A percentile compares a stretch with the other conserved stretches of the same genome.
These are phyloP conservation scores for Penicillium sp. DNA, from an alignment of 2,329 filamentous ascomycete species.

Conservation along the genomic window DNA sequence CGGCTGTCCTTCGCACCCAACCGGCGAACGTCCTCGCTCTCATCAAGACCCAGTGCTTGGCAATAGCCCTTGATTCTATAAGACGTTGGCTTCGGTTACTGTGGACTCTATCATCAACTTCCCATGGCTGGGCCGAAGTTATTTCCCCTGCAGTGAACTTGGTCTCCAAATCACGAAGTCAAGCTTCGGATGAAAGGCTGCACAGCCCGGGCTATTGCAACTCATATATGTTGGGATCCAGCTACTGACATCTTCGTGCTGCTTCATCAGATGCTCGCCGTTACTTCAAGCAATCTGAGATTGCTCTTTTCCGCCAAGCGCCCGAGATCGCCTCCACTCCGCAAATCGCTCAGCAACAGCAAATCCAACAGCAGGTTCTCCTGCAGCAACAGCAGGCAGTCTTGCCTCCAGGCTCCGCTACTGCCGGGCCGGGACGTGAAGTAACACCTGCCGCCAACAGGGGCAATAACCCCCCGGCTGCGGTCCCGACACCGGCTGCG, in stretches of 20 bases:
- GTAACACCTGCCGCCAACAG: constrained; percentile 8
- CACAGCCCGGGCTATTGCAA: too few relatives aligned
- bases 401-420: constrained; percentile 33
- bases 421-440: constrained; percentile 29
- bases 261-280: constrained; percentile 68
- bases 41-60: too few relatives aligned
- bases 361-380: constrained; percentile 35
- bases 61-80: too few relatives aligned
- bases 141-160: too few relatives aligned
- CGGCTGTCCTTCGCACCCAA: background rate
- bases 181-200: too few relatives aligned
- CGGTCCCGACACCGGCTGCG: constrained; percentile 23
- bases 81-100: too few relatives aligned
- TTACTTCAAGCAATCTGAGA: constrained; percentile 99
- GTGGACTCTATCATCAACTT: too few relatives aligned
- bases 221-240: too few relatives aligned
- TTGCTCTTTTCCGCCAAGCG: constrained; percentile 83
- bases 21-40: too few relatives aligned
- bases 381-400: constrained; percentile 31
- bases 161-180: too few relatives aligned
- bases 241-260: too few relatives aligned
- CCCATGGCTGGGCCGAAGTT: too few relatives aligned
- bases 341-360: constrained; percentile 36
- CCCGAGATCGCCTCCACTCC: constrained; percentile 42
- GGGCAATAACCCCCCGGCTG: constrained; percentile 2